phyloP scores from a whole-genome alignment of 2,329 filamentous ascomycete genomes.

The Elsinoe perseae region DNA sequence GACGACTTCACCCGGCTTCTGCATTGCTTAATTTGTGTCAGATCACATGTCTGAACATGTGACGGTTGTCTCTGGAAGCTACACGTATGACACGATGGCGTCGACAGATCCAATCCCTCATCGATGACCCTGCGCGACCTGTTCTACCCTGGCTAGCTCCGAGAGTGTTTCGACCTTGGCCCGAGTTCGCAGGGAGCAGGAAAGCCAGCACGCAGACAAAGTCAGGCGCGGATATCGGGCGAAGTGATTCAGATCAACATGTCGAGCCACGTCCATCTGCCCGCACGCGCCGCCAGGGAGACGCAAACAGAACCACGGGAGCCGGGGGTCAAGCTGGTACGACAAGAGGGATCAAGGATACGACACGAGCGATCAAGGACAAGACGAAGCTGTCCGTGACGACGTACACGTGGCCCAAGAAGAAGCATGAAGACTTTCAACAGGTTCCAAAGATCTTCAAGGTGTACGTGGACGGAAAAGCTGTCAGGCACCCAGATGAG shows the following conservation, averaged over 20 bases:
- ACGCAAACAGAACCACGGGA: neutral
- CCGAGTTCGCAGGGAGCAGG: neutral
- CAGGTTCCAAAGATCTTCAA: neutral
- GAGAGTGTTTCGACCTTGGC: constrained; percentile 26
- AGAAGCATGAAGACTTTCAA: neutral
- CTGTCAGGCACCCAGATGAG: neutral
- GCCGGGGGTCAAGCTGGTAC: neutral
- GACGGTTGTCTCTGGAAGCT: neutral
- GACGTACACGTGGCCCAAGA: neutral
- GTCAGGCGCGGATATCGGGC: neutral
- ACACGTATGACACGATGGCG: constrained; percentile 33
- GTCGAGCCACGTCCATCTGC: neutral
- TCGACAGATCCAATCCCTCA: constrained; percentile 18
- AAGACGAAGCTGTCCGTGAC: neutral
- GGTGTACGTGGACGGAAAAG: neutral
- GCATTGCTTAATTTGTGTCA: neutral
- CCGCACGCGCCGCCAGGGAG: neutral
- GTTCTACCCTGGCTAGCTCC: constrained; percentile 36
- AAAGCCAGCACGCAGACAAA: neutral
- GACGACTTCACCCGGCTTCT: neutral
- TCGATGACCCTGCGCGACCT: constrained; percentile 22
- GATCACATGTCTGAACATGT: constrained; percentile 10
- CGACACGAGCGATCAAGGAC: neutral
- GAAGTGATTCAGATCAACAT: neutral
- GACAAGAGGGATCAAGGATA: neutral